Evolutionary conservation across 768 basidiomycete species (phyloP).

Genomic region (Russula olivacea): DNA sequence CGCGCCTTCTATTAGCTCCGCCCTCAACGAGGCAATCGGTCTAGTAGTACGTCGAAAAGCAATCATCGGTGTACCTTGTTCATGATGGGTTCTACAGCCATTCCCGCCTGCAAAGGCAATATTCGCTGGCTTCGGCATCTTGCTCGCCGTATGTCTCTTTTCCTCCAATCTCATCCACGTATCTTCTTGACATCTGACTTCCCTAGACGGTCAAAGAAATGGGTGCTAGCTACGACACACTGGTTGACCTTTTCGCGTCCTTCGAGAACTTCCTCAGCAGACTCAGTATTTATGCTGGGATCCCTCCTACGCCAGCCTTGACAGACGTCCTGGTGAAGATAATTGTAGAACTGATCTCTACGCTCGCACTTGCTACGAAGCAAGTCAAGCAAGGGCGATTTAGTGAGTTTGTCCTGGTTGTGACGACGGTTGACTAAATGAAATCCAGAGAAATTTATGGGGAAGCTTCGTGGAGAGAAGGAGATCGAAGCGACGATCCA

Average conservation of each 20-base stretch:
- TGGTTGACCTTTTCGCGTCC: slow-evolving; percentile 1
- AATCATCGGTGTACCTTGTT: not conserved
- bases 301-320: not conserved
- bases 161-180: not conserved
- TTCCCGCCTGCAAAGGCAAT: not conserved
- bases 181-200: not conserved
- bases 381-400: slow-evolving; percentile 1
- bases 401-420: not conserved
- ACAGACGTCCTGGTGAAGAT: not conserved
- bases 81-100: not conserved
- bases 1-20: not conserved
- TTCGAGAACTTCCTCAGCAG: slow-evolving; percentile 2
- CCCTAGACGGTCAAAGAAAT: not conserved
- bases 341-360: not conserved
- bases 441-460: not conserved
- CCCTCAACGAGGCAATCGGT: not conserved
- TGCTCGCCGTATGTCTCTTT: not conserved
- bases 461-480: slow-evolving; percentile 5
- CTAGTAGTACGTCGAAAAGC: not conserved
- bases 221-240: not conserved
- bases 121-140: not conserved
- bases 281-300: not conserved
- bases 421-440: not conserved
- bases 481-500: not conserved
- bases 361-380: not conserved